phyloP scores from a whole-genome alignment of 352 stramenopile genomes.

The Phytophthora quininea region DNA sequence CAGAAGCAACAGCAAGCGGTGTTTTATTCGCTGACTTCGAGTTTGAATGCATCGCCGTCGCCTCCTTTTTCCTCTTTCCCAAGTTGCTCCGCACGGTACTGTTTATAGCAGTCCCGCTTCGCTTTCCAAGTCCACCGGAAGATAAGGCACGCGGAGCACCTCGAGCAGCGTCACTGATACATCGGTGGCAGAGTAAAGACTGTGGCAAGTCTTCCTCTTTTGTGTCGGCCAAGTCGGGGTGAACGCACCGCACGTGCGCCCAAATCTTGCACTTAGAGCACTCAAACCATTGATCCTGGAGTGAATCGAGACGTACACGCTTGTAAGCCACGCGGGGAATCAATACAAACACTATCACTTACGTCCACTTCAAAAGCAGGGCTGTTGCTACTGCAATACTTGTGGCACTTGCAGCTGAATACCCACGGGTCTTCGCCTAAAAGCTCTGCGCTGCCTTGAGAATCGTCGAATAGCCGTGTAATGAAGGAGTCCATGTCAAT shows the following conservation, averaged over 20 bases:
- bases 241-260: slow-evolving; percentile 71
- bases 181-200: slow-evolving; percentile 65
- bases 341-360: background rate
- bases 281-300: slow-evolving; percentile 82
- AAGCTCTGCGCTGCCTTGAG: slow-evolving; percentile 31
- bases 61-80: slow-evolving; percentile 39
- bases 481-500: slow-evolving; percentile 90
- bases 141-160: slow-evolving; percentile 19
- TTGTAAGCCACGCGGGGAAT: background rate
- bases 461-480: slow-evolving; percentile 62
- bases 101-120: slow-evolving; percentile 35
- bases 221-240: slow-evolving; percentile 44
- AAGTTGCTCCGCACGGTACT: slow-evolving; percentile 16
- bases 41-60: slow-evolving; percentile 20
- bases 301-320: background rate
- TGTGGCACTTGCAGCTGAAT: slow-evolving; percentile 73
- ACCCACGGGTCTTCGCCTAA: slow-evolving; percentile 72
- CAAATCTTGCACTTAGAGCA: slow-evolving; percentile 83
- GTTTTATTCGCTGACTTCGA: slow-evolving; percentile 25
- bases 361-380: slow-evolving; percentile 59
- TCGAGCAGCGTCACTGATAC: slow-evolving; percentile 24
- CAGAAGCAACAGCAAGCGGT: slow-evolving; percentile 7
- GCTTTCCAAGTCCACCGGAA: slow-evolving; percentile 31
- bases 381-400: slow-evolving; percentile 72
- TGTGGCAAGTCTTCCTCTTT: slow-evolving; percentile 52